These are phyloP conservation scores for Gentiana macrophylla DNA, from an alignment of 257 asterid genomes.

Conservation along the genomic window DNA sequence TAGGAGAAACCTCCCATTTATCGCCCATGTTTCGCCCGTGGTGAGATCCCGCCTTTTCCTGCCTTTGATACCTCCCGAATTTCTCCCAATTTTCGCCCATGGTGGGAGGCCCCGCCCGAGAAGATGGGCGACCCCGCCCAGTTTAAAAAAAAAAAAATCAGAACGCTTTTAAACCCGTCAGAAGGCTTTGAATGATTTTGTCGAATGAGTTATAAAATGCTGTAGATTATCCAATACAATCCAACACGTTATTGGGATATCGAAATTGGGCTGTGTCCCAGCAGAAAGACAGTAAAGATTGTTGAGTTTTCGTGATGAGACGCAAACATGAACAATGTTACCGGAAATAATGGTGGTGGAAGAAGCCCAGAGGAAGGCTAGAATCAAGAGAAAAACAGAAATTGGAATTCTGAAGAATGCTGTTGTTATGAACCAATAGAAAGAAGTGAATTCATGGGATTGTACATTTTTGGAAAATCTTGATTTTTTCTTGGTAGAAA, in stretches of 20 bases:
- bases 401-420: constrained; percentile 24
- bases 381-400: constrained; percentile 23
- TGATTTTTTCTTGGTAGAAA: constrained; percentile 28
- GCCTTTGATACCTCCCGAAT: no score
- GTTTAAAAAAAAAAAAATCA: no score
- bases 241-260: constrained; percentile 13
- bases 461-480: constrained; percentile 20
- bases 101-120: no score
- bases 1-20: no score
- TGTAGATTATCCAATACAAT: no score
- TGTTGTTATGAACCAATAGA: constrained; percentile 22
- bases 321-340: constrained; percentile 40
- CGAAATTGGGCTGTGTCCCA: constrained; percentile 39
- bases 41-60: no score
- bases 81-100: no score
- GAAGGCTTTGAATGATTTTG: no score
- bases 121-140: no score
- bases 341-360: constrained; percentile 45
- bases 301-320: constrained; percentile 53
- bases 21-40: no score
- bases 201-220: no score
- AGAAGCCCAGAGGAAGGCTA: constrained; percentile 51
- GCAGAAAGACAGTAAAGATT: constrained; percentile 55
- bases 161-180: no score
- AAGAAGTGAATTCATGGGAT: constrained; percentile 13